These are phyloP conservation scores for Nannochloris sp. DNA, from an alignment of 139 green algal genomes.

Conservation along the genomic window DNA sequence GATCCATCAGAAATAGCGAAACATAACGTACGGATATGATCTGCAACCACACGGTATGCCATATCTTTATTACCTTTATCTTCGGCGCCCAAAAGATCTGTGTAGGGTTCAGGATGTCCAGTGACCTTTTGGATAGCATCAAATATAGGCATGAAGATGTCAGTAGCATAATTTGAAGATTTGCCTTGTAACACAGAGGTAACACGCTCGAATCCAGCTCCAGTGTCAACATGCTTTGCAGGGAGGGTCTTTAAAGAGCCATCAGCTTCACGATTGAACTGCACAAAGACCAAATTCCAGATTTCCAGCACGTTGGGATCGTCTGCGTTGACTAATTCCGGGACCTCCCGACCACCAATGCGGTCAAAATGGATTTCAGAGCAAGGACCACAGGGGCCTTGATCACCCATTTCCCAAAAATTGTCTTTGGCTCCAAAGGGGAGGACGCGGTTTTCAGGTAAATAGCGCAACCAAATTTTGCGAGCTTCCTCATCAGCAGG, in stretches of 20 bases:
- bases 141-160: constrained; percentile 94
- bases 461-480: constrained; percentile 61
- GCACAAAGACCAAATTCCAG: constrained; percentile 98
- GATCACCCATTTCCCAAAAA: constrained; percentile 99
- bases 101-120: constrained; percentile 47
- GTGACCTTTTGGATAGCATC: constrained; percentile 70
- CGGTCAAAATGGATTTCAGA: constrained; percentile 95
- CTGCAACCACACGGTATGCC: constrained; percentile 94
- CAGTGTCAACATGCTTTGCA: constrained; percentile 92
- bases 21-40: constrained; percentile 95
- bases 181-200: constrained; percentile 83
- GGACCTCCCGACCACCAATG: constrained; percentile 77
- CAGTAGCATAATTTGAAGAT: constrained; percentile 94
- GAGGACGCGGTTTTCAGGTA: constrained; percentile 66
- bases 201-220: constrained; percentile 90
- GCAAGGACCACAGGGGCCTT: constrained; percentile 86
- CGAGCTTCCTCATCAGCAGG: constrained; percentile 83
- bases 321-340: constrained; percentile 84
- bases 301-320: constrained; percentile 95
- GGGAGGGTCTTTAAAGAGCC: constrained; percentile 74
- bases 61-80: constrained; percentile 75
- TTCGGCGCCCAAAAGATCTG: constrained; percentile 65
- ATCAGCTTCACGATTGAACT: constrained; percentile 90
- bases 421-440: constrained; percentile 92
- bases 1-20: constrained; percentile 96